These are phyloP conservation scores for Alternaria solani DNA, from an alignment of 2,329 filamentous ascomycete species.

Conservation along the genomic window DNA sequence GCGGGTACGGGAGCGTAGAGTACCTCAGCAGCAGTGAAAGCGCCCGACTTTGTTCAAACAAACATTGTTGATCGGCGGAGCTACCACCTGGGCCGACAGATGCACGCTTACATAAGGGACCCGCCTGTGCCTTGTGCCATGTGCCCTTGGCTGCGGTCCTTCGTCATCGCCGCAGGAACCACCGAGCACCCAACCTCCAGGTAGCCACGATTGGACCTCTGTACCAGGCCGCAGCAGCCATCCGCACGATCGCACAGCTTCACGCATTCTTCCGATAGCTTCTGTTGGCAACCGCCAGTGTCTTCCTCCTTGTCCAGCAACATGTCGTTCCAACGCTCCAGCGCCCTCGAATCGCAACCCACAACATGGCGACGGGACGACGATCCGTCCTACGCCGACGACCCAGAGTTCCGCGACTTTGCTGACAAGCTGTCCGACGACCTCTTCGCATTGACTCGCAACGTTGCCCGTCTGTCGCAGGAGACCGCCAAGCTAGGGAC, in stretches of 20 bases:
- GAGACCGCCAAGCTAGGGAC: conserved; percentile 89
- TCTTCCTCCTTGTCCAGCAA: conserved; percentile 2
- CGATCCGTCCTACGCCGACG: conserved; percentile 82
- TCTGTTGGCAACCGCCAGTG: not conserved
- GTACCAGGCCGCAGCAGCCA: conserved; percentile 14
- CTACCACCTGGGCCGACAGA: conserved; percentile 23
- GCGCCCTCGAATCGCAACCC: conserved; percentile 81
- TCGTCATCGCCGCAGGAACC: conserved; percentile 41
- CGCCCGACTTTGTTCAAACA: conserved; percentile 37
- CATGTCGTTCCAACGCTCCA: conserved; percentile 94
- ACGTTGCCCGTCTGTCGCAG: conserved; percentile 83
- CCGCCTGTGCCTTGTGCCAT: conserved; percentile 29
- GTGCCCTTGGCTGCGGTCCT: conserved; percentile 23
- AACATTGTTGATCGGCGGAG: conserved; percentile 30
- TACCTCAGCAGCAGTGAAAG: conserved; percentile 12
- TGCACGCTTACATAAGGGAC: conserved; percentile 24
- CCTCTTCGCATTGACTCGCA: conserved; percentile 86
- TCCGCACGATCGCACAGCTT: conserved; percentile 15
- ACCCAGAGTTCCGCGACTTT: conserved; percentile 87
- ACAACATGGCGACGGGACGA: conserved; percentile 72
- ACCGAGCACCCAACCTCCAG: conserved; percentile 34
- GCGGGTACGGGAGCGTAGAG: conserved; percentile 14
- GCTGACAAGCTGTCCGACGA: conserved; percentile 85
- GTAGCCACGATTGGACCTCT: conserved; percentile 27
- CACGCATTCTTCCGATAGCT: not conserved